Base-by-base conservation (phyloP, 441 rosid species). In the Gossypium lobatum region DNA sequence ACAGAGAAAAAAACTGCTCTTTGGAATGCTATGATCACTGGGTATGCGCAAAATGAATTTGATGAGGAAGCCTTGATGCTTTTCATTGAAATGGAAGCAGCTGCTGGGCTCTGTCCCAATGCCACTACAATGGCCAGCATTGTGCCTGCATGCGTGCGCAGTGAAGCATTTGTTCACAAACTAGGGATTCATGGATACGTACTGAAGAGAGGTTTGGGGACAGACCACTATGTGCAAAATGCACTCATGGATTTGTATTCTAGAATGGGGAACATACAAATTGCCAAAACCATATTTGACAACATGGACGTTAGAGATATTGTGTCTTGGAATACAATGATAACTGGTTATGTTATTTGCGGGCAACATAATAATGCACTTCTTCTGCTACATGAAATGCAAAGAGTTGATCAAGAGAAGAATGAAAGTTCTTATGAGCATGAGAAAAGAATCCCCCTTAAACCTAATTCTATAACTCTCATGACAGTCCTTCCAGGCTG, bases 21-120 rank as follows among this genome's bases (percentile, higher is more conserved):
- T 64, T 95, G 95, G 97, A 95, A 92, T 85, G 94, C 98, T 54
- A 91, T 95, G 97, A 88, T 95, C 61, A 67, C 94, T 70, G 97
- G 98, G 9, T 92, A 88, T 87, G 87, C 94, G 6, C 97, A 89
- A 74, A 88, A 88, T 69, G 93, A 89, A 80, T 75, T 77, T 58
- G 88, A 89, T 74, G 77, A 82, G 48, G 84, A 91, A 72, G 97
- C 97, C 0, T 79, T 89, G 77, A 76, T 28, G 72, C 80, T 95
- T 75, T 95, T 91, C 78, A 76, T 85, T 69, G 87, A 86, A 78
- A 91, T 95, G 97, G 90, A 85, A 80, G 82, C 84, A 68, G 78
- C 53, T 48, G 81, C 78, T 60, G 90, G 91, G 45, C 79, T 89
- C 75, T 61, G 45, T 74, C 86, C 97, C 48, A 95, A 91, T 83